These are phyloP conservation scores for Podaxis sp. DNA, from an alignment of 768 basidiomycete genomes.

Conservation along the genomic window DNA sequence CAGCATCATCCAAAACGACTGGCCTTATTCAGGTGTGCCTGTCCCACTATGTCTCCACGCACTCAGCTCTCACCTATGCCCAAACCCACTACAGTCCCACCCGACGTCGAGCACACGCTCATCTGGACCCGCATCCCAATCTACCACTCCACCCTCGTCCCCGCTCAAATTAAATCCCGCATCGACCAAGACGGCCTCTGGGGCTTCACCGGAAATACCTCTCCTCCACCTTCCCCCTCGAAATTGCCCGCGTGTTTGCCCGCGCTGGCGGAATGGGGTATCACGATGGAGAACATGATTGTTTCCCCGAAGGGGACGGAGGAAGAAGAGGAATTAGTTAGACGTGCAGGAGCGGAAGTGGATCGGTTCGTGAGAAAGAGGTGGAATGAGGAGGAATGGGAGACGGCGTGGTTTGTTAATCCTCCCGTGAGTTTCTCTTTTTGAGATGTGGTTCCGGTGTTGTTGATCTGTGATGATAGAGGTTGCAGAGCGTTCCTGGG, in stretches of 20 bases:
- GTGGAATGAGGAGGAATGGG: constrained; percentile 77
- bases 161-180: constrained; percentile 45
- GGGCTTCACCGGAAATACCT: constrained; percentile 68
- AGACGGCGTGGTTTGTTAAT: constrained; percentile 90
- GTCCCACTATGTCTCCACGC: not conserved
- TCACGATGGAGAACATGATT: constrained; percentile 59
- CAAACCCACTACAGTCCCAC: constrained; percentile 43
- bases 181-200: constrained; percentile 75
- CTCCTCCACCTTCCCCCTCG: constrained; percentile 57
- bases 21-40: constrained; percentile 77
- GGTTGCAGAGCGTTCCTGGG: constrained; percentile 77
- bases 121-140: constrained; percentile 78
- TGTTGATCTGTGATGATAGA: constrained; percentile 32
- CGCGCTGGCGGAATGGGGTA: constrained; percentile 64
- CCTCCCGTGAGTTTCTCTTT: constrained; percentile 57
- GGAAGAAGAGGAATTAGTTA: constrained; percentile 49
- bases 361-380: constrained; percentile 55
- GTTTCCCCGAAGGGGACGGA: constrained; percentile 44
- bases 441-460: not conserved
- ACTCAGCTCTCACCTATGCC: not conserved
- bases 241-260: constrained; percentile 52
- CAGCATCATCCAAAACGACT: constrained; percentile 78
- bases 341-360: constrained; percentile 52
- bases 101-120: constrained; percentile 67
- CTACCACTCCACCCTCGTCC: constrained; percentile 55